Base-by-base conservation (phyloP, 163 green algal genomes). In the Picocystis sp. region DNA sequence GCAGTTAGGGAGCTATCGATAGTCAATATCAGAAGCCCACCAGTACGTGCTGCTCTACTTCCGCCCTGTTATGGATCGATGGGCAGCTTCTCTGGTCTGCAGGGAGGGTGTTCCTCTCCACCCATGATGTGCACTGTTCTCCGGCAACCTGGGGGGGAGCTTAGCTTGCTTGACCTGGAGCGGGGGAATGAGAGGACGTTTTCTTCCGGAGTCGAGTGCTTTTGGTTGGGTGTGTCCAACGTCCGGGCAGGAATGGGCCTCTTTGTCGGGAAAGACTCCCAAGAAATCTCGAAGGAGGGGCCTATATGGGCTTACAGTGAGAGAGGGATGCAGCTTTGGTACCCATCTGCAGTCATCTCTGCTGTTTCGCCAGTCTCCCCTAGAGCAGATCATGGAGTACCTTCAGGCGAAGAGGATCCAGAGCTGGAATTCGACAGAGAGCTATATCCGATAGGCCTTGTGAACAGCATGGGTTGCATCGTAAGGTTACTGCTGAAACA, bases 391-490 rank as follows among this genome's bases (percentile, higher is more conserved):
- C 3, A 29, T 41, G 33, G 47, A 60, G 43, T 49, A 66, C 3
- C 56, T 59, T 21, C 3, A 8, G 29, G 43, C 52, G n/a, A 63
- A 57, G 10, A 45, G 11, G 83, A 93, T 62, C 82, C 83, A 0
- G 83, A 93, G 78, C 75, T 93, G 23, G 83, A 89, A 61, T 93
- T 93, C 64, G 83, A 93, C 66, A 56, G 69, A 3, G 73, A 90
- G 63, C 77, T 88, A 45, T 92, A 89, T 57, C 83, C 83, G 1
- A 70, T 93, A 22, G 81, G 78, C 42, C 74, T 93, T 22, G 74
- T 81, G 1, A 73, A 76, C 45, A 84, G 91, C 57, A 59, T 93
- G 10, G 83, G 80, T 46, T 60, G 92, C 17, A 84, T 76, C 13
- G 81, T 90, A 69, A 63, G 82, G 17, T 57, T 81, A 47, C 21